Base-by-base conservation (phyloP, 345 rosid genomes). In the Xanthoceras sorbifolium region DNA sequence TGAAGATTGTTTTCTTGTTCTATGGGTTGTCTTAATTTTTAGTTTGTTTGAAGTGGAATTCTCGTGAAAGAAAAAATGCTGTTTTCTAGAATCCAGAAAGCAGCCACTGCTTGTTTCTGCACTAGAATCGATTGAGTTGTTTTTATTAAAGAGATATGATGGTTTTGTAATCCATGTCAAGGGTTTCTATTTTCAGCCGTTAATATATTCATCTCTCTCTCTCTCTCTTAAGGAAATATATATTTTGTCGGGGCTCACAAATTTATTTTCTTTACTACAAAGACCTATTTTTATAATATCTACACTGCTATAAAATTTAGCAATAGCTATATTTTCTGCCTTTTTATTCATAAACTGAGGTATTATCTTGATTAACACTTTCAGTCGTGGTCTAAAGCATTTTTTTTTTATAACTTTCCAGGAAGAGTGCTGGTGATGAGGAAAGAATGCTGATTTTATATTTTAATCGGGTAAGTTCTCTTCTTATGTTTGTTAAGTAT, bases 361-460 rank as follows among this genome's bases (percentile, higher is more conserved):
- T 11, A 54, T 63, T 34, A 23, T 23, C 34, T 9, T 74, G 59
- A 50, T 61, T 61, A 9, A 14, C 28, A 7, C 20, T 63, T 36
- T 14, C 25, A 64, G 22, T 57, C 9, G 54, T 63, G 72, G 46
- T 40, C 42, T 23, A 60, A 72, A 66, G 61, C 54, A 15, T 68
- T 62, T 68, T 62, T n/a, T 38, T 81, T 61, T 74, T 26, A 40
- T 77, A 76, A 26, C 63, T 62, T 64, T 72, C 32, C 85, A 95
- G 98, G 87, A 95, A 88, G 79, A 89, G 96, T 82, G 84, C 88
- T 62, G 94, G 90, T 44, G 92, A 91, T 89, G 99, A 95, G 87
- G 94, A 91, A 79, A 90, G 82, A 84, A 95, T 95, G 97, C 84
- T 95, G 89, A 10, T 87, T 73, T 83, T 93, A 78, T 95, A 60